phyloP scores from a whole-genome alignment of 2,329 filamentous ascomycete genomes.

The Nothophoma quercina region DNA sequence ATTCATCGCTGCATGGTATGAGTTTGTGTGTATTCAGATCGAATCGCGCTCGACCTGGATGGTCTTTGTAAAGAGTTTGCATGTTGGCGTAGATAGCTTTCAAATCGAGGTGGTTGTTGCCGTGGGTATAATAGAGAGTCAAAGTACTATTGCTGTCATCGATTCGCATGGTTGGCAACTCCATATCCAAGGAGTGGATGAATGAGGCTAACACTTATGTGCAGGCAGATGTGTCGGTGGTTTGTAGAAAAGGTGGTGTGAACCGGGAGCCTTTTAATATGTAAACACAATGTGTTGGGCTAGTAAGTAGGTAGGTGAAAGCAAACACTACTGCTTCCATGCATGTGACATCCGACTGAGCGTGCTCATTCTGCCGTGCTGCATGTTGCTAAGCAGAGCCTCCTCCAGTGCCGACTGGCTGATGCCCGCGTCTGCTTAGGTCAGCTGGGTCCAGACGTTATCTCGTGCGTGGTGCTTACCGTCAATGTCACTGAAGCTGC shows the following conservation, averaged over 20 bases:
- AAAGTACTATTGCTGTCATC: conserved; percentile 19
- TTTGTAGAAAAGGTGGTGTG: too few relatives aligned
- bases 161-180: conserved; percentile 22
- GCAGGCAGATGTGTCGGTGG: too few relatives aligned
- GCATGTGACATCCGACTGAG: conserved; percentile 68
- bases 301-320: too few relatives aligned
- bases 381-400: conserved; percentile 75
- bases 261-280: too few relatives aligned
- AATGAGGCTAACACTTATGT: too few relatives aligned
- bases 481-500: conserved; percentile 86
- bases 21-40: background rate
- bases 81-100: conserved; percentile 21
- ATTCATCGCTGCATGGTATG: background rate
- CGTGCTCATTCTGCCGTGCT: conserved; percentile 72
- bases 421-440: conserved; percentile 72
- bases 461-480: conserved; percentile 58
- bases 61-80: conserved; percentile 18
- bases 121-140: conserved; percentile 19
- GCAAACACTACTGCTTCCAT: conserved; percentile 10
- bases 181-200: too few relatives aligned
- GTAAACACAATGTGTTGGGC: too few relatives aligned
- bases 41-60: conserved; percentile 2
- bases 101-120: conserved; percentile 29
- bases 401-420: conserved; percentile 84
- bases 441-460: conserved; percentile 11